Conservation (phyloP, 371 early-diverging fungal genomes). For the Mucor mucedo region DNA sequence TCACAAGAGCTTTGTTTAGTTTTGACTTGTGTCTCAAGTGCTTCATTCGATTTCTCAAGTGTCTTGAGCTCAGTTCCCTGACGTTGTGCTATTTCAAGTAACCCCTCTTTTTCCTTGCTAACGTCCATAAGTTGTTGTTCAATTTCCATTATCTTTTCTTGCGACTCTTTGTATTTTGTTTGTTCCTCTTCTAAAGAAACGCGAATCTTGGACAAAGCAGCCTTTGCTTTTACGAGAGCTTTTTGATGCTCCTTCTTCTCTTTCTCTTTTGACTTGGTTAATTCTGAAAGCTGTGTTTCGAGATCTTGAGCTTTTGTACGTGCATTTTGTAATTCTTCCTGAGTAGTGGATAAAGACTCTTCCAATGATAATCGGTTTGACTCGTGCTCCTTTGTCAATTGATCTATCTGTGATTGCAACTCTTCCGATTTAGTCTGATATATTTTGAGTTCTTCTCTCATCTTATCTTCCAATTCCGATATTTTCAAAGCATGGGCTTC, state of each 20-base stretch:
- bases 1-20: conserved; percentile 3
- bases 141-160: conserved; percentile 1
- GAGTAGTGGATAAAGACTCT: neutral
- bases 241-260: neutral
- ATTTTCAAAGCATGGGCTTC: neutral
- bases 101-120: conserved; percentile 5
- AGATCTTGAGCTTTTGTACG: conserved; percentile 5
- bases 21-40: neutral
- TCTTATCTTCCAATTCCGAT: neutral
- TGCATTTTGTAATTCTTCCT: neutral
- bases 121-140: neutral
- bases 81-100: neutral
- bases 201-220: neutral
- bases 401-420: neutral
- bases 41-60: too few relatives aligned
- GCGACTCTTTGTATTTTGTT: neutral
- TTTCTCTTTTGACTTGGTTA: neutral
- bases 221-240: neutral
- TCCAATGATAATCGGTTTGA: neutral
- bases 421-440: neutral
- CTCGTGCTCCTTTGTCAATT: neutral
- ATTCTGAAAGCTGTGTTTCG: conserved; percentile 1
- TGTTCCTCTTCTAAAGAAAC: conserved; percentile 6
- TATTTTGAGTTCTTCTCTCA: neutral
- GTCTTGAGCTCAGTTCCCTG: too few relatives aligned